Evolutionary conservation across 106 monocot species (phyloP), one percentile per base, ranked within the genome.

Genomic region (Chionographis japonica): DNA sequence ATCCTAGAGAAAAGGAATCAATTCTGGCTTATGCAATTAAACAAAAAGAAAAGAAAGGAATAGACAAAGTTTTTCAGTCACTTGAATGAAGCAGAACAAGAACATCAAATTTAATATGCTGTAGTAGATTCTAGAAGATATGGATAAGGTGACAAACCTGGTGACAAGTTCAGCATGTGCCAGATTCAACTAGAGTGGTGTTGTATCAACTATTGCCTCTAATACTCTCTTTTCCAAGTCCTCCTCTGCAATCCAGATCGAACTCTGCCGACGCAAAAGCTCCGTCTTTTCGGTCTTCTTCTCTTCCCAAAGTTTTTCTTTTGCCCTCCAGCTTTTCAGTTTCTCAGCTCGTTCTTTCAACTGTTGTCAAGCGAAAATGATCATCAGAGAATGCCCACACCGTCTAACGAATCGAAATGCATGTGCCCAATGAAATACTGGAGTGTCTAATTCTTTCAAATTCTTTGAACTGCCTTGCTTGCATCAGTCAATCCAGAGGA

Each of bases 321-420:
- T 86, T 46, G 57, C 66, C 68, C 71, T 86, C 93, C 89, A 89
- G 15, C 37, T 71, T 75, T 93, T 89, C 43, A 93, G 62, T 72
- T 89, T 93, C 71, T 93, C 76, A 57, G 76, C 58, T 77, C 86
- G 84, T 79, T 93, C 93, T 75, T 86, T 89, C 70, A 84, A 20
- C 93, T 93, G 70, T 63, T 71, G 8, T 52, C 46, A 64, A 19
- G 19, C 2, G 60, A 54, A 15, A 15, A 63, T 64, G 46, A 46
- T 46, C 9, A 35, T 54, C 52, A 53, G 11, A 36, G 61, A 61
- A n/a, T 61, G 40, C 13, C 4, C 36, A 35, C 6, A 9, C 36
- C 35, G 20, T 2, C 35, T 58, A 20, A 36, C 0, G 5, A 46
- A 46, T 42, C 11, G 14, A 42, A 62, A 15, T 6, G 62, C 41